Percentiles rank a stretch among this genome's conserved stretches.
Evolutionary conservation across 805 yeast species (phyloP).

Genomic region (Lipomyces starkeyi): DNA sequence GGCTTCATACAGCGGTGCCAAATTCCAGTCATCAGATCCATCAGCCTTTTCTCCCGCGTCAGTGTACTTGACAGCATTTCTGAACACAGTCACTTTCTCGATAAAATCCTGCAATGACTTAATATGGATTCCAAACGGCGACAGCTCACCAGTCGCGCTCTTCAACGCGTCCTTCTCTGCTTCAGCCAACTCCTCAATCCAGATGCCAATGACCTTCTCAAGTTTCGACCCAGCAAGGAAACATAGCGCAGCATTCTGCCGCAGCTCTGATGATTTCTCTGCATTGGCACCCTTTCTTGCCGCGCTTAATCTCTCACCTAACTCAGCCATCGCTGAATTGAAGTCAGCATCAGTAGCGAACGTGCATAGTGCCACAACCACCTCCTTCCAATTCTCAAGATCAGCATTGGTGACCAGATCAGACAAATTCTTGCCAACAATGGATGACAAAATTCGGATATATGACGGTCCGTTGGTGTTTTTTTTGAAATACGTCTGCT

Average conservation of each 20-base stretch:
- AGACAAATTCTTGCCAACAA: constrained; percentile 56
- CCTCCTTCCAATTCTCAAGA: constrained; percentile 80
- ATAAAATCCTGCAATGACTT: constrained; percentile 80
- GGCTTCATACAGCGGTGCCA: constrained; percentile 60
- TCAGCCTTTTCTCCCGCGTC: constrained; percentile 34
- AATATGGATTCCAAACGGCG: constrained; percentile 84
- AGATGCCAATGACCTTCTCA: constrained; percentile 76
- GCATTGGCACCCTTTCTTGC: constrained; percentile 40
- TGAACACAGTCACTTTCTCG: constrained; percentile 80
- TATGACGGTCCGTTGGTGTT: constrained; percentile 59
- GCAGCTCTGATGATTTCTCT: constrained; percentile 47
- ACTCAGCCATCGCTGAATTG: constrained; percentile 59
- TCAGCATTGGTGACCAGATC: constrained; percentile 83
- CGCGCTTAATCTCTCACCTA: constrained; percentile 77
- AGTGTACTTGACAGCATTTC: constrained; percentile 51
- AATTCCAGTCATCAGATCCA: constrained; percentile 47
- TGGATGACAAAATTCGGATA: constrained; percentile 74
- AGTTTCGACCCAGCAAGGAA: constrained; percentile 82
- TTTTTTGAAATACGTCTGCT: constrained; percentile 70
- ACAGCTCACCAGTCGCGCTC: constrained; percentile 42
- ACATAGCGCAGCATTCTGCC: constrained; percentile 77
- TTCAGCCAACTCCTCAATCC: constrained; percentile 76
- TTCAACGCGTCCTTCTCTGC: constrained; percentile 49
- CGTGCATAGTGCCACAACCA: constrained; percentile 71
- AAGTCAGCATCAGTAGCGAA: constrained; percentile 56